These are phyloP conservation scores for Mallotus repandus DNA, from an alignment of 441 rosid genomes.

Conservation along the genomic window DNA sequence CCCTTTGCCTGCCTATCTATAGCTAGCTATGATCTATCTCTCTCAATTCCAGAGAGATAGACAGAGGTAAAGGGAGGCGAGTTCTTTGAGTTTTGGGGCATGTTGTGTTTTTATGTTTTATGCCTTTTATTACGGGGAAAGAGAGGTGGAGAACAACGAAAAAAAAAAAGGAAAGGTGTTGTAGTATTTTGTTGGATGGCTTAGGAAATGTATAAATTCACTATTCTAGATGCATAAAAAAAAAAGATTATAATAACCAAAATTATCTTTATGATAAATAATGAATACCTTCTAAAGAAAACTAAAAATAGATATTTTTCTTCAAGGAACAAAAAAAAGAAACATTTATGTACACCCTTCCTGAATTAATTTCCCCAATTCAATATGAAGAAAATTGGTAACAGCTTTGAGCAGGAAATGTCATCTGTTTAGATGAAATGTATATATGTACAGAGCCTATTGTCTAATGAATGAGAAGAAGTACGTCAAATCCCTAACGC, in stretches of 20 bases:
- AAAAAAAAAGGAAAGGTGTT: neutral
- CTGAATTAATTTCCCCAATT: neutral
- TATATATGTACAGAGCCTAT: neutral
- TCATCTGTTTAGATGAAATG: neutral
- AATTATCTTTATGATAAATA: too few species aligned
- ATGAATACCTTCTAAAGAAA: too few species aligned
- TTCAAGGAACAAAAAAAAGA: too few species aligned
- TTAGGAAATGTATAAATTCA: too few species aligned
- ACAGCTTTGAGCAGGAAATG: neutral
- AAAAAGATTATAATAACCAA: too few species aligned
- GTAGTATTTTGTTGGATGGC: neutral
- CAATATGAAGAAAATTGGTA: neutral
- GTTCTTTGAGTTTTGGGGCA: neutral
- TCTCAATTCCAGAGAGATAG: neutral
- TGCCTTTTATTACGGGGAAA: neutral
- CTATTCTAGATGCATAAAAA: too few species aligned
- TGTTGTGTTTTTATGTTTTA: too few species aligned
- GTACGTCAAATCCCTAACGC: neutral
- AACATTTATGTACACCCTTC: too few species aligned
- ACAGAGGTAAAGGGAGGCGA: neutral
- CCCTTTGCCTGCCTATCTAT: neutral
- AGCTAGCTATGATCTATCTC: neutral
- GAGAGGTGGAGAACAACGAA: neutral
- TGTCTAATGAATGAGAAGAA: neutral
- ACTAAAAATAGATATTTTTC: neutral